Percentiles rank a stretch among this genome's conserved stretches.
These are phyloP conservation scores for Cercospora berteroae DNA, from an alignment of 2,329 filamentous ascomycete species.

Conservation along the genomic window DNA sequence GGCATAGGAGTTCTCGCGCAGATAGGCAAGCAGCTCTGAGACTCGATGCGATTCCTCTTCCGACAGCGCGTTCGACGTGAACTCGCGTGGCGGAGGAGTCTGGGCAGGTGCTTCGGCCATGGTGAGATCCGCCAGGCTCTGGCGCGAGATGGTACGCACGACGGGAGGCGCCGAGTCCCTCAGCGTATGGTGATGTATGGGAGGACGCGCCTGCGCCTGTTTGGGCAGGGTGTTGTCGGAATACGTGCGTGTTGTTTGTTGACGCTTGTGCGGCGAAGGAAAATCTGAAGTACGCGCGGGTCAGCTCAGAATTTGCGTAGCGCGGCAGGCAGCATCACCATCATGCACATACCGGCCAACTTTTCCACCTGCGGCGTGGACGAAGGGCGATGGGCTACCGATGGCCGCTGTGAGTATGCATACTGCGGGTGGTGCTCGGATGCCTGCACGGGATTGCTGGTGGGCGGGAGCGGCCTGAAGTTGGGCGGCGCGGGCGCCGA, in stretches of 20 bases:
- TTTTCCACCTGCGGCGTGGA: conserved; percentile 51
- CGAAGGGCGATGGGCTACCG: conserved; percentile 39
- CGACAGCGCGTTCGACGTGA: conserved; percentile 45
- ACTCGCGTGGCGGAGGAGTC: conserved; percentile 44
- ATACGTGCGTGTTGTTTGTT: conserved; percentile 41
- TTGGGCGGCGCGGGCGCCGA: conserved; percentile 21
- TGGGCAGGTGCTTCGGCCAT: conserved; percentile 49
- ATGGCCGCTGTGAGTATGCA: conserved; percentile 25
- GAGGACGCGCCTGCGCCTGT: conserved; percentile 35
- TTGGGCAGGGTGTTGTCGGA: conserved; percentile 34
- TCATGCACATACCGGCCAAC: conserved; percentile 43
- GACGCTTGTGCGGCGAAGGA: conserved; percentile 48
- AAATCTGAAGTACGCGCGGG: conserved; percentile 40
- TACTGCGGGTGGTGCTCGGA: conserved; percentile 13
- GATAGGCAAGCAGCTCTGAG: conserved; percentile 44
- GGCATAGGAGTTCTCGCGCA: conserved; percentile 50
- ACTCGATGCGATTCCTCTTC: conserved; percentile 45
- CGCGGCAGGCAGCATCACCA: not conserved
- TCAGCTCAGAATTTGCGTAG: conserved; percentile 16
- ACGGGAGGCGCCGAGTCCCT: conserved; percentile 35
- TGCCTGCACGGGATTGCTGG: conserved; percentile 26
- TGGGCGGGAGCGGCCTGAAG: conserved; percentile 28
- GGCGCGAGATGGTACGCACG: conserved; percentile 43
- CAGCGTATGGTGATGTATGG: conserved; percentile 18
- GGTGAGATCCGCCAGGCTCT: conserved; percentile 46